Percentiles rank a stretch among this genome's conserved stretches.
These are phyloP conservation scores for Primulina huaijiensis DNA, from an alignment of 257 asterid genomes.

Conservation along the genomic window DNA sequence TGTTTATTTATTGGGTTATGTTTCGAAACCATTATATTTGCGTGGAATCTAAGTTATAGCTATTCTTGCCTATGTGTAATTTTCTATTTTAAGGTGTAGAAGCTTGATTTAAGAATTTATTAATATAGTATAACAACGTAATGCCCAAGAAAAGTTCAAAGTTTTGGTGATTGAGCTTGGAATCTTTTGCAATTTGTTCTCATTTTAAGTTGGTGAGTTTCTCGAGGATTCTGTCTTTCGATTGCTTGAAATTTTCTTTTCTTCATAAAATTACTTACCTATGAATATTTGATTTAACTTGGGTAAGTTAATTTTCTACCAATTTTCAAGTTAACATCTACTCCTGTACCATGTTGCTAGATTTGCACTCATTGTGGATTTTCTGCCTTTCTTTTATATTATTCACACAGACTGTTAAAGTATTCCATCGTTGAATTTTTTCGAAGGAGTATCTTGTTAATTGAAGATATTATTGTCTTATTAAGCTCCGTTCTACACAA, in stretches of 20 bases:
- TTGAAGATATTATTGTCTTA: background rate
- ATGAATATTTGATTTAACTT: background rate
- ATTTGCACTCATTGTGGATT: background rate
- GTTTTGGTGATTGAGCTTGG: background rate
- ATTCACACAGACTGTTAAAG: background rate
- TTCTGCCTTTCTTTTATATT: background rate
- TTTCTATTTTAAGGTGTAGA: background rate
- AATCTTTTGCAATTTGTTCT: background rate
- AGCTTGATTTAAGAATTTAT: background rate
- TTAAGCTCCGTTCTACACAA: background rate
- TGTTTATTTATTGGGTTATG: background rate
- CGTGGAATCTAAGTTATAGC: background rate
- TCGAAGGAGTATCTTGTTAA: conserved; percentile 7
- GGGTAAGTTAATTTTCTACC: background rate
- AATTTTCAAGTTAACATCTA: background rate
- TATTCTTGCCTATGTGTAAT: background rate
- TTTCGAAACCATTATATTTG: background rate
- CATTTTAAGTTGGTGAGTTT: background rate
- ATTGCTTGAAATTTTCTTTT: background rate
- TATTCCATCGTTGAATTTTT: conserved; percentile 10
- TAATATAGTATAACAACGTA: background rate
- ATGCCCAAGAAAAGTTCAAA: background rate
- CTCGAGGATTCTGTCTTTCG: background rate
- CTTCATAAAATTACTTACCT: too few relatives aligned
- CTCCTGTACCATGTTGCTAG: background rate